Evolutionary conservation across 768 basidiomycete genomes (phyloP).

Genomic region (Mycena rosella): DNA sequence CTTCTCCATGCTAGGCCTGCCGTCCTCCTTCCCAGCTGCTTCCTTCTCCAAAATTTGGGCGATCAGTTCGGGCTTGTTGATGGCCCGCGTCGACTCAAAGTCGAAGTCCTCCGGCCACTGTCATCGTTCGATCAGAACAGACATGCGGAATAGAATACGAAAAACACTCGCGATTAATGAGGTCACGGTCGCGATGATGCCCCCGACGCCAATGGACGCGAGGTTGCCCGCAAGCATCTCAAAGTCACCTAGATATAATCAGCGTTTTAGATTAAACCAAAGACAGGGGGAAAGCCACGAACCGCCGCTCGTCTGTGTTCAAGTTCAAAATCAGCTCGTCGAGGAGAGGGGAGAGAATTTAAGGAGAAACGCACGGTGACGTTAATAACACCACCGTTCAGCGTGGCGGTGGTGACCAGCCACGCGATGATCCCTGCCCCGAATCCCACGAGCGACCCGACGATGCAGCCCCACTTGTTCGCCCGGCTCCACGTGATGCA

Average conservation of each 20-base stretch:
- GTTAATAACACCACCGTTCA: conserved; percentile 79
- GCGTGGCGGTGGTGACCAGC: conserved; percentile 82
- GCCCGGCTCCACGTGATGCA: conserved; percentile 89
- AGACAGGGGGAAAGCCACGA: not conserved
- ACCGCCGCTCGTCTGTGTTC: conserved; percentile 47
- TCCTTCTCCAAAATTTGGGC: conserved; percentile 32
- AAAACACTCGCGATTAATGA: conserved; percentile 70
- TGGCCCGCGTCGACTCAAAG: conserved; percentile 82
- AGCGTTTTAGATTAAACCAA: not conserved
- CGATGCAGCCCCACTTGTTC: conserved; percentile 87
- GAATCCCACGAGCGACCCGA: conserved; percentile 80
- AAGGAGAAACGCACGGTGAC: conserved; percentile 63
- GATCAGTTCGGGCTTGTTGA: conserved; percentile 63
- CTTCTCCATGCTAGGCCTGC: conserved; percentile 46
- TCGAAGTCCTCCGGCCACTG: conserved; percentile 88
- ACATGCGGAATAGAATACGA: not conserved
- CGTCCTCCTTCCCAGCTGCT: conserved; percentile 12
- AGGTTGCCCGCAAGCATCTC: conserved; percentile 92
- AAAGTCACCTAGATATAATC: conserved; percentile 53
- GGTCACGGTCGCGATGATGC: conserved; percentile 74
- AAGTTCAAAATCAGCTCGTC: not conserved
- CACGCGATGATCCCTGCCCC: conserved; percentile 80
- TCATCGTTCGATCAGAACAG: not conserved
- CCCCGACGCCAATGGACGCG: conserved; percentile 86
- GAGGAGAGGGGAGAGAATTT: not conserved